These are phyloP conservation scores for Xylaria flabelliformis DNA, from an alignment of 495 filamentous ascomycete species.

Conservation along the genomic window DNA sequence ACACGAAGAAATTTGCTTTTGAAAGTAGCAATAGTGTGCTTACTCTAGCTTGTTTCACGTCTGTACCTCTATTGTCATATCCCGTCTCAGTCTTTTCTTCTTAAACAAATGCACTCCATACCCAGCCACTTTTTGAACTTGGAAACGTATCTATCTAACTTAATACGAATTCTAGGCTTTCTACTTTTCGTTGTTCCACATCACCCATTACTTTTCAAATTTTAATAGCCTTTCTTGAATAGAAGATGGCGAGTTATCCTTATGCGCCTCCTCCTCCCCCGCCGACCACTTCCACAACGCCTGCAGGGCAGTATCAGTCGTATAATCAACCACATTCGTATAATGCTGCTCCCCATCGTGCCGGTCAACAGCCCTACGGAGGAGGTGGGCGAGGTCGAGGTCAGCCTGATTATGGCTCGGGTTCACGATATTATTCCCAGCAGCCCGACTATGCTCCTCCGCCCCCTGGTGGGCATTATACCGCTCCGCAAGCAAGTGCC, in stretches of 20 bases:
- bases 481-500: constrained; percentile 40
- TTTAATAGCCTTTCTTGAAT: constrained; percentile 16
- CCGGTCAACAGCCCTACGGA: constrained; percentile 33
- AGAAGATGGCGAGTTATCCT: constrained; percentile 54
- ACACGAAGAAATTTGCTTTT: neutral
- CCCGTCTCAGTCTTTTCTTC: neutral
- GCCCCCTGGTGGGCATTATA: constrained; percentile 36
- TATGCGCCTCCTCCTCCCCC: constrained; percentile 63
- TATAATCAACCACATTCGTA: constrained; percentile 48
- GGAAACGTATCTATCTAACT: constrained; percentile 18
- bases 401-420: constrained; percentile 36
- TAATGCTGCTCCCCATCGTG: constrained; percentile 33
- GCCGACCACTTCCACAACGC: constrained; percentile 47
- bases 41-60: neutral
- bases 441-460: constrained; percentile 34
- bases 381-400: constrained; percentile 36
- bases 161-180: neutral
- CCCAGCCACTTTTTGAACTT: neutral
- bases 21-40: neutral
- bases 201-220: neutral
- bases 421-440: constrained; percentile 36
- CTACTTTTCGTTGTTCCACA: constrained; percentile 6
- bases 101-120: neutral
- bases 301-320: constrained; percentile 43
- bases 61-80: neutral